These are phyloP conservation scores for Trichoderma harzianum DNA, from an alignment of 2,329 filamentous ascomycete genomes.

Conservation along the genomic window DNA sequence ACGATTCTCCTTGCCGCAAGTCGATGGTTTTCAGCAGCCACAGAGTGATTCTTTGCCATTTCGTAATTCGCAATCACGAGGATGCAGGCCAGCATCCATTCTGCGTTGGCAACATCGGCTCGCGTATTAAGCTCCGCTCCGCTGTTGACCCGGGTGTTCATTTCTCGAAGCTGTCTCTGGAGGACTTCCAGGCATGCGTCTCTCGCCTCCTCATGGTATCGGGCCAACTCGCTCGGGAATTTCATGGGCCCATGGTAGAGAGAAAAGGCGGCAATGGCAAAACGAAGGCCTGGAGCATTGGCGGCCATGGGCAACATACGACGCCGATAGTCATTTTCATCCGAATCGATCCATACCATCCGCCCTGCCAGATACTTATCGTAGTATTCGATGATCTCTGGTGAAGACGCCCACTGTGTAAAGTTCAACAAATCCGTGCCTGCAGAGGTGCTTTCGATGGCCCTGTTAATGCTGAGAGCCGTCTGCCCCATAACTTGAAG, in stretches of 20 bases:
- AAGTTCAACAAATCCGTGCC: conserved; percentile 17
- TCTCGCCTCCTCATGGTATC: conserved; percentile 28
- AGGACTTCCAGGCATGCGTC: conserved; percentile 29
- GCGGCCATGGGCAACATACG: conserved; percentile 27
- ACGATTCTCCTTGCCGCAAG: conserved; percentile 29
- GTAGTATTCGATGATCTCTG: conserved; percentile 30
- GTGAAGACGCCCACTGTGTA: conserved; percentile 22
- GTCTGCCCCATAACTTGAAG: not conserved
- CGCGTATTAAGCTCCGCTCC: conserved; percentile 24
- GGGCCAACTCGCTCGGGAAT: conserved; percentile 22
- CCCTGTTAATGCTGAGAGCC: not conserved
- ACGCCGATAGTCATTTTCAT: conserved; percentile 29
- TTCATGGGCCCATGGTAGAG: conserved; percentile 27
- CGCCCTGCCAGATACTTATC: conserved; percentile 29
- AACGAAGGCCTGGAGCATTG: conserved; percentile 27
- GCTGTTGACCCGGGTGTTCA: conserved; percentile 25
- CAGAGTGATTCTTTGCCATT: conserved; percentile 27
- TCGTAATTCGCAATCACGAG: conserved; percentile 32
- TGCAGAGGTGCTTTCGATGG: not conserved
- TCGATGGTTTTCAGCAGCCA: conserved; percentile 29
- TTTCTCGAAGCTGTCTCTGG: conserved; percentile 24
- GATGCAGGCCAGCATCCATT: conserved; percentile 32
- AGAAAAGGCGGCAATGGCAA: conserved; percentile 30
- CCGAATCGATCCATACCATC: conserved; percentile 33
- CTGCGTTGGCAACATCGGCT: conserved; percentile 27